These are phyloP conservation scores for Beauveria asiatica DNA, from an alignment of 2,329 filamentous ascomycete species.

Conservation along the genomic window DNA sequence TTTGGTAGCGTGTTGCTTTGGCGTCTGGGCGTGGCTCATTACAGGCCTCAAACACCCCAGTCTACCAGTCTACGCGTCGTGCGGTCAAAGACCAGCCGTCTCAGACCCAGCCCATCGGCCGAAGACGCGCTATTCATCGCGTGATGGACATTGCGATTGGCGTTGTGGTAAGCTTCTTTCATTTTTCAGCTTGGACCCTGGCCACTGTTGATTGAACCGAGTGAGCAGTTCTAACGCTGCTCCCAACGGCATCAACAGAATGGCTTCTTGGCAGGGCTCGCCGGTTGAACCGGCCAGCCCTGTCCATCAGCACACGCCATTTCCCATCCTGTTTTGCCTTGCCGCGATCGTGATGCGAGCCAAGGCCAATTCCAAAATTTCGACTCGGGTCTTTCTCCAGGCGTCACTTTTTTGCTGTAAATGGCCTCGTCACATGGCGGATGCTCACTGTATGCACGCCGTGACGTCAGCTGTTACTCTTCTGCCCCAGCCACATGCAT, in stretches of 20 bases:
- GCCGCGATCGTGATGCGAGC: not conserved
- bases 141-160: slow-evolving; percentile 2
- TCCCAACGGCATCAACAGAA: not conserved
- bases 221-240: not conserved
- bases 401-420: not conserved
- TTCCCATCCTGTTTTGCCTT: not conserved
- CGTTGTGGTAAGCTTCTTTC: not conserved
- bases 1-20: not conserved
- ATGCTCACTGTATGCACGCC: not conserved
- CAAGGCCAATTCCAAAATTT: not conserved
- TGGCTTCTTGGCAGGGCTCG: not conserved
- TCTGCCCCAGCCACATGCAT: slow-evolving; percentile 2
- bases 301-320: not conserved
- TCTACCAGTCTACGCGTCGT: not conserved
- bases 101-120: not conserved
- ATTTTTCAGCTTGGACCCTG: not conserved
- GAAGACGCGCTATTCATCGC: not conserved
- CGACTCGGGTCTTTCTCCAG: not conserved
- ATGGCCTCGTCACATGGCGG: not conserved
- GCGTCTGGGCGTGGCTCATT: not conserved
- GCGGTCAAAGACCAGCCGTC: not conserved
- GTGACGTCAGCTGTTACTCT: not conserved
- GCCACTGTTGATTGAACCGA: not conserved
- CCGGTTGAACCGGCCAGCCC: not conserved
- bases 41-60: not conserved